Evolutionary conservation across 139 green algal genomes (phyloP), one percentile per base, ranked within the genome.

Genomic region (Haematococcus sp.): DNA sequence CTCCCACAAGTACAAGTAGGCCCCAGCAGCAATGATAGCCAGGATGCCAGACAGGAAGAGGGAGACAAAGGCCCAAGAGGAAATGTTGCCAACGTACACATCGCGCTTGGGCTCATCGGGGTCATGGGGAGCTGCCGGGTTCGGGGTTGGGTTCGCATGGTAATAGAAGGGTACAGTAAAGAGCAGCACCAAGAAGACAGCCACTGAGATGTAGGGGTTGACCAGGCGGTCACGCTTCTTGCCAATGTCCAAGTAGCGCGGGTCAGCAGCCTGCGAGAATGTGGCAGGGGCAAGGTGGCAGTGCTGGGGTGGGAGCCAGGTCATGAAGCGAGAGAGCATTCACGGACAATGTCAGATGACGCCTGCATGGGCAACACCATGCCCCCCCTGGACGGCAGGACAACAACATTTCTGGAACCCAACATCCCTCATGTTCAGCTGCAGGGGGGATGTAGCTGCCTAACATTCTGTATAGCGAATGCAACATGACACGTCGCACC

Each of bases 161-260:
- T 34, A 63, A 74, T 81, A 87, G 60, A 87, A 82, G 30, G 81
- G 81, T 43, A 79, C 67, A n/a, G 70, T 81, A 60, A 87, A 87
- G 22, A 86, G 73, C 32, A 86, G 72, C 33, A 82, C 58, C 25
- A 80, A 40, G 20, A 70, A 30, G 25, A 73, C 27, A 20, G 63
- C 58, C 27, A 35, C 46, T 17, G 40, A 63, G 9, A 76, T 61
- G 33, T 68, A 68, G 3, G 68, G 61, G 70, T 81, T 74, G 15
- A 83, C 34, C 23, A 79, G 70, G 9, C 25, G 54, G 59, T 83
- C 77, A 11, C 70, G 69, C 22, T 63, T 43, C 9, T 59, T 55
- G 52, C 81, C 81, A 46, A 86, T 75, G 40, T 86, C 76, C 33
- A 86, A 69, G 59, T 70, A 55, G 27, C 61, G 69, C 0, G 60